Percentiles rank a stretch among this genome's conserved stretches.
These are phyloP conservation scores for Lasiosphaeriaceae sp. DNA, from an alignment of 495 filamentous ascomycete genomes.

Conservation along the genomic window DNA sequence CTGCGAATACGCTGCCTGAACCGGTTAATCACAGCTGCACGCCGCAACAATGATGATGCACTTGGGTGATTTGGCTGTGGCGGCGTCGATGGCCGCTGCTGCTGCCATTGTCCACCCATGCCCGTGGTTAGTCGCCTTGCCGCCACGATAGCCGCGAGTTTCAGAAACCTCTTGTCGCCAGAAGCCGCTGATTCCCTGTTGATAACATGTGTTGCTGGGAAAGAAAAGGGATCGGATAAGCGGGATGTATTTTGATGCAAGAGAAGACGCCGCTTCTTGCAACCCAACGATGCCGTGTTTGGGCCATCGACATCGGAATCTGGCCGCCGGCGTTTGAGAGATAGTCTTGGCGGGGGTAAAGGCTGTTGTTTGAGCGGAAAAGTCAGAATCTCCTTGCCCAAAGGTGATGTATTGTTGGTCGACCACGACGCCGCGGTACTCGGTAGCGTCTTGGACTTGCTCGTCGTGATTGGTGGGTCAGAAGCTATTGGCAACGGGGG, in stretches of 20 bases:
- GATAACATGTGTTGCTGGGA: conserved; percentile 64
- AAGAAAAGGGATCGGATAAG: conserved; percentile 63
- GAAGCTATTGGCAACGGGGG: not conserved
- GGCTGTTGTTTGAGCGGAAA: conserved; percentile 14
- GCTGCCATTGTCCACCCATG: not conserved
- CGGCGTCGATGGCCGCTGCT: not conserved
- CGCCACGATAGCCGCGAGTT: conserved; percentile 25
- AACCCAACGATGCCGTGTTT: conserved; percentile 42
- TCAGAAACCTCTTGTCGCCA: conserved; percentile 52
- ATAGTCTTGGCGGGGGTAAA: conserved; percentile 12
- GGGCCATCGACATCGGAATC: conserved; percentile 60
- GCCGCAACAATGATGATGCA: conserved; percentile 23
- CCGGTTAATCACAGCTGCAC: conserved; percentile 29
- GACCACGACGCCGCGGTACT: not conserved
- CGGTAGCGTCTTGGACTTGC: not conserved
- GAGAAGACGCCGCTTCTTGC: conserved; percentile 66
- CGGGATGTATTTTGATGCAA: conserved; percentile 63
- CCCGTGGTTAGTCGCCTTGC: conserved; percentile 17
- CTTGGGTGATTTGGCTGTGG: not conserved
- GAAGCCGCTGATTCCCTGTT: conserved; percentile 43
- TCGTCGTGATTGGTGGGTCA: not conserved
- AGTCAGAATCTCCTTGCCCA: conserved; percentile 11
- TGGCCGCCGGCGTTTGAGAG: conserved; percentile 54
- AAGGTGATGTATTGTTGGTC: conserved; percentile 12
- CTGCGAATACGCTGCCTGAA: conserved; percentile 20